These are phyloP conservation scores for Ophiostoma sp. DNA, from an alignment of 2,329 filamentous ascomycete genomes.

Conservation along the genomic window DNA sequence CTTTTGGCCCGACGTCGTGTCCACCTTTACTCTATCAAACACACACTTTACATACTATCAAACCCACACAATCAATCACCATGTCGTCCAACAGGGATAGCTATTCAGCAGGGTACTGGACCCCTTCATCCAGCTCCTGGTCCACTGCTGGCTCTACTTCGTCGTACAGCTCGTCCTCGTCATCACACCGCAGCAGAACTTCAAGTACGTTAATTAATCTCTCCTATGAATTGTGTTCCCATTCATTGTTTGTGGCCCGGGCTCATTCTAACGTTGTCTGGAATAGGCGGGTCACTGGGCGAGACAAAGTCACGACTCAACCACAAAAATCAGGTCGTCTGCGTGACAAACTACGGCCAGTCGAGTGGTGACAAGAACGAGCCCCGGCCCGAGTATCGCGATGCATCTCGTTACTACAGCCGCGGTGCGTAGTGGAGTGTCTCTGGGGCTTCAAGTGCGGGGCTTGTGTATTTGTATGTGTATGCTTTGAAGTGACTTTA, in stretches of 20 bases:
- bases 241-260: neutral
- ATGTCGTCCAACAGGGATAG: neutral
- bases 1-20: too few relatives aligned
- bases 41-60: neutral
- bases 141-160: neutral
- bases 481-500: neutral
- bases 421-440: neutral
- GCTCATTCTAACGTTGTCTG: neutral
- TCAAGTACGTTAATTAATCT: neutral
- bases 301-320: conserved; percentile 16
- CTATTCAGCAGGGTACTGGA: neutral
- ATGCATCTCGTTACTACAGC: conserved; percentile 26
- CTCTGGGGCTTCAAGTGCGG: neutral
- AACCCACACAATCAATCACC: neutral
- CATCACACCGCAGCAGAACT: neutral
- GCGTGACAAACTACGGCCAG: conserved; percentile 26
- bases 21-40: neutral
- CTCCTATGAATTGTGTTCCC: neutral
- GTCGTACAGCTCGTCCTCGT: neutral
- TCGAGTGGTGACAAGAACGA: conserved; percentile 17
- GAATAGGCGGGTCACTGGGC: neutral
- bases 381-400: conserved; percentile 23
- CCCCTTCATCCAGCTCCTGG: neutral
- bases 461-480: neutral
- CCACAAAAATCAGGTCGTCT: conserved; percentile 23